Base-by-base conservation (phyloP, 2,329 filamentous ascomycete species). In the Aspergillus pseudoviridinutans region DNA sequence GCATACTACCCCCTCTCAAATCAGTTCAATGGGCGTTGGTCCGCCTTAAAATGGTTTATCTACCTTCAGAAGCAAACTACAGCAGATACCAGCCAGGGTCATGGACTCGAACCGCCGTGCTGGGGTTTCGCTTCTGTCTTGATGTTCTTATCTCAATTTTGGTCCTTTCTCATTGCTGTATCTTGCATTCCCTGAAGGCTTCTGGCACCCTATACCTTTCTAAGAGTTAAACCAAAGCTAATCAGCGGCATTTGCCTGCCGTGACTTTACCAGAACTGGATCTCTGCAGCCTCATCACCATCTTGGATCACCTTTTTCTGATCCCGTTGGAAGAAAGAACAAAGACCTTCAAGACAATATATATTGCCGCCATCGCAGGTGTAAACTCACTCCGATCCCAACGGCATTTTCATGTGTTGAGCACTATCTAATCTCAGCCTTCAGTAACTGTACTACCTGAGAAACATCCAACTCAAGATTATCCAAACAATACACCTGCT, bases 181-280 rank as follows among this genome's bases (percentile, higher is more conserved):
- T 44, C n/a, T 44, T 25, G 2, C 10, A 24, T 9, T 20, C 41
- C 41, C 5, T 44, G 9, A n/a, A 24, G n/a, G 51, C 44, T 58
- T 41, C 51, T 46, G 27, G 41, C 41, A 20, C 41, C 47, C 41
- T 52, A 44, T 29, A 51, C n/a, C 44, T 14, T 47, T 50, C 8
- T 22, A 55, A 55, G 51, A 35, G 41, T 54, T 46, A 49, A 56
- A 55, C 35, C 24, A 27, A 46, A 49, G 53, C 61, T 61, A 53
- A 61, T 24, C 46, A 27, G 28, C 32, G 32, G 27, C 41, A 32
- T 38, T 55, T 52, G 51, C 51, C 27, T 51, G 44, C 50, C 42
- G 55, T 42, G 28, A 22, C 53, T 56, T 12, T 53, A 8, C 7
- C 53, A 56, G 53, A 54, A 53, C 28, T 47, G 56, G 54, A 56